Conservation (phyloP, 208 protist species). For the Paratrypanosoma confusum region DNA sequence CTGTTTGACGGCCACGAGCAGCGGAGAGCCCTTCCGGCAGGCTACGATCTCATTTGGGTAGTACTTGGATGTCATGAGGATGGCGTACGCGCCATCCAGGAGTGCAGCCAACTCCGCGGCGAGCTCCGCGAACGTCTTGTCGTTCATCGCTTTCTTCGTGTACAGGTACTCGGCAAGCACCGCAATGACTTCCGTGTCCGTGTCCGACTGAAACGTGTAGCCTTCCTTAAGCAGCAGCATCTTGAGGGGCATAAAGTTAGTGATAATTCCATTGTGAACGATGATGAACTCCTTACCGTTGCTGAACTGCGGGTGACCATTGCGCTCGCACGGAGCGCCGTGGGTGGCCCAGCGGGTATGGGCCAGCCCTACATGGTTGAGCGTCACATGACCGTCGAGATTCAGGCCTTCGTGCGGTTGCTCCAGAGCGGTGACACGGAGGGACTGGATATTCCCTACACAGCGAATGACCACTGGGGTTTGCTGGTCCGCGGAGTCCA, state of each 20-base stretch:
- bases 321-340: slow-evolving; percentile 85
- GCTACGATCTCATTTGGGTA: slow-evolving; percentile 88
- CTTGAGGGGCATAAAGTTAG: slow-evolving; percentile 84
- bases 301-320: slow-evolving; percentile 89
- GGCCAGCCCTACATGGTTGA: slow-evolving; percentile 73
- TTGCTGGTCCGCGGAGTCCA: slow-evolving; percentile 25
- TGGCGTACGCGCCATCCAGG: slow-evolving; percentile 83
- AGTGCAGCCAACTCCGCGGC: slow-evolving; percentile 30
- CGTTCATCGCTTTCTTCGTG: slow-evolving; percentile 21
- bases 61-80: slow-evolving; percentile 78
- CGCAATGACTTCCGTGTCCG: slow-evolving; percentile 92
- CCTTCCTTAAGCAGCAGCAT: slow-evolving; percentile 58
- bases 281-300: slow-evolving; percentile 69
- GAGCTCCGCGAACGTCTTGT: slow-evolving; percentile 37
- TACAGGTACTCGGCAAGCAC: slow-evolving; percentile 84
- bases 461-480: slow-evolving; percentile 46
- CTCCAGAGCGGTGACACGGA: slow-evolving; percentile 27
- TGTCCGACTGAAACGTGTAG: slow-evolving; percentile 81
- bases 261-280: slow-evolving; percentile 96
- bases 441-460: slow-evolving; percentile 67
- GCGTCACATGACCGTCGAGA: slow-evolving; percentile 7
- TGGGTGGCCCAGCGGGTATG: slow-evolving; percentile 98
- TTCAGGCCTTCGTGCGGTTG: neutral
- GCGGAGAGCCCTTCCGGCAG: slow-evolving; percentile 79
- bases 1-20: slow-evolving; percentile 80